phyloP scores from a whole-genome alignment of 208 protist species.

The Vickermania ingenoplastis region DNA sequence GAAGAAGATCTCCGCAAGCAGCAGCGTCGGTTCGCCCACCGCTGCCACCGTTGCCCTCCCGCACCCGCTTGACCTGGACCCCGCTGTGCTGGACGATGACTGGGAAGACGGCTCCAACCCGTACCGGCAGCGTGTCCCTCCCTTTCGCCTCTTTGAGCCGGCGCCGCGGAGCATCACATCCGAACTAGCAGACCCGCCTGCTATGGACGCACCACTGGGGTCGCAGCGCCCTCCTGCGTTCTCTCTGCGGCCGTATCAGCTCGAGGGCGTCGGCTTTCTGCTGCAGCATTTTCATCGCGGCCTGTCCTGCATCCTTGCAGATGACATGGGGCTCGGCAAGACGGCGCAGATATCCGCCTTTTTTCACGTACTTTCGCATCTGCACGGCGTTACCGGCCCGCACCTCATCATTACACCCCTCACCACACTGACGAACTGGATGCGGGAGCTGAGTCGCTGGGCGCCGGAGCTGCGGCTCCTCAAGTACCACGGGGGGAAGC shows the following conservation, averaged over 20 bases:
- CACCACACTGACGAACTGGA: constrained; percentile 93
- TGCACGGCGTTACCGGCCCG: constrained; percentile 81
- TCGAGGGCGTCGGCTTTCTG: constrained; percentile 95
- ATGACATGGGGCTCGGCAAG: constrained; percentile 98
- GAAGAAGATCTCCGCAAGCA: constrained; percentile 13
- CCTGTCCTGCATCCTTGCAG: constrained; percentile 88
- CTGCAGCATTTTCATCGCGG: constrained; percentile 73
- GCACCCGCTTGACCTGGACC: background rate
- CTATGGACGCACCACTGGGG: background rate
- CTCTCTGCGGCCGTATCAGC: constrained; percentile 89
- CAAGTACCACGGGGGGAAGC: constrained; percentile 80
- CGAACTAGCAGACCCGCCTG: background rate
- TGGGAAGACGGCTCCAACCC: background rate
- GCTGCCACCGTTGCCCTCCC: background rate
- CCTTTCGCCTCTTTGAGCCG: background rate
- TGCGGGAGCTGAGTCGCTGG: constrained; percentile 80
- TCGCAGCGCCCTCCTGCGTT: too few relatives aligned
- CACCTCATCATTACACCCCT: constrained; percentile 95
- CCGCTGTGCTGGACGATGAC: background rate
- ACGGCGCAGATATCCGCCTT: constrained; percentile 94
- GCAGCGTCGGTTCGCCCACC: background rate
- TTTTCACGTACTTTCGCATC: constrained; percentile 61
- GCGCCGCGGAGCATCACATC: constrained; percentile 5
- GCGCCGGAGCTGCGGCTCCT: constrained; percentile 87
- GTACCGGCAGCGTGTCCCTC: background rate